phyloP scores from a whole-genome alignment of 805 yeast species.

The Candida schatavii region DNA sequence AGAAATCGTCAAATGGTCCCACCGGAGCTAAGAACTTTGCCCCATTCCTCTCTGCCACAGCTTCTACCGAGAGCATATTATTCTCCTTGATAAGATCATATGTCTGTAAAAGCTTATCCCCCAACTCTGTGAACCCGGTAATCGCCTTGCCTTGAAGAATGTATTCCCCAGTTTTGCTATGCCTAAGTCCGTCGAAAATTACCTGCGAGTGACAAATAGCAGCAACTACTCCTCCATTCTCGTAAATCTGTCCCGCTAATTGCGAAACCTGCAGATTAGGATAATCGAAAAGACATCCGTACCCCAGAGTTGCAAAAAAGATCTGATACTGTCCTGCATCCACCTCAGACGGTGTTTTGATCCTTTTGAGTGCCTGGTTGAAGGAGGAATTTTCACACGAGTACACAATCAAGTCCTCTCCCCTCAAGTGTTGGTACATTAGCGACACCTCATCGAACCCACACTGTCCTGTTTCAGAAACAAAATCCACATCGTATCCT shows the following conservation, averaged over 20 bases:
- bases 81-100: slow-evolving; percentile 17
- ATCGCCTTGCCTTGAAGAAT: slow-evolving; percentile 51
- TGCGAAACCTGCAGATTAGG: slow-evolving; percentile 49
- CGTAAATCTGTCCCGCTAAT: slow-evolving; percentile 46
- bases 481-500: slow-evolving; percentile 54
- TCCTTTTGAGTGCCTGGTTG: slow-evolving; percentile 31
- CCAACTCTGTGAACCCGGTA: slow-evolving; percentile 61
- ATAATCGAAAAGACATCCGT: slow-evolving; percentile 58
- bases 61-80: slow-evolving; percentile 35
- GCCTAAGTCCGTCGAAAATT: slow-evolving; percentile 48
- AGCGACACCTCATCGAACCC: slow-evolving; percentile 61
- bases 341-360: slow-evolving; percentile 49
- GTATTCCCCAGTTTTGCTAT: slow-evolving; percentile 38
- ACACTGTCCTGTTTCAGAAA: slow-evolving; percentile 55
- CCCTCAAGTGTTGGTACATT: slow-evolving; percentile 16
- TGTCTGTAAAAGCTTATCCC: slow-evolving; percentile 38
- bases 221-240: slow-evolving; percentile 52
- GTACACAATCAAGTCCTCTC: slow-evolving; percentile 40
- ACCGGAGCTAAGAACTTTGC: slow-evolving; percentile 46
- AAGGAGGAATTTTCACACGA: slow-evolving; percentile 39
- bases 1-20: slow-evolving; percentile 50
- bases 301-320: slow-evolving; percentile 66
- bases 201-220: slow-evolving; percentile 74
- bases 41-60: slow-evolving; percentile 35
- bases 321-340: slow-evolving; percentile 48